Evolutionary conservation across 2,329 filamentous ascomycete genomes (phyloP).

Genomic region (Diaporthe batatas): DNA sequence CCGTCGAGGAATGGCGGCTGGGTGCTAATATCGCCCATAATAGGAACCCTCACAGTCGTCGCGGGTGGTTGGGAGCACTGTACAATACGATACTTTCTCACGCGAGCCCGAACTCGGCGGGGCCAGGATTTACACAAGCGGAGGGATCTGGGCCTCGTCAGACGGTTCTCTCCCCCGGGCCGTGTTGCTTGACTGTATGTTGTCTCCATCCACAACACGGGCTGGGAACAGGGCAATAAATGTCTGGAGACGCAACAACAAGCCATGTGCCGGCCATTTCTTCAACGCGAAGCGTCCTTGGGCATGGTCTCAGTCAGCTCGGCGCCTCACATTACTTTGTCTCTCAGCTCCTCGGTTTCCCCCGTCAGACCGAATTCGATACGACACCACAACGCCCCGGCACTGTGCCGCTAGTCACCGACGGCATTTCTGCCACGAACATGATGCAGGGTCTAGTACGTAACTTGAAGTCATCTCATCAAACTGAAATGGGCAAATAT

Average conservation of each 20-base stretch:
- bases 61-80: slow-evolving; percentile 14
- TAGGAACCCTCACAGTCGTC: neutral
- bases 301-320: neutral
- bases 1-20: slow-evolving; percentile 17
- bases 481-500: slow-evolving; percentile 36
- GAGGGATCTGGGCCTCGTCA: slow-evolving; percentile 14
- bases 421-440: slow-evolving; percentile 17
- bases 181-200: neutral
- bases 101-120: slow-evolving; percentile 7
- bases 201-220: neutral
- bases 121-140: slow-evolving; percentile 12
- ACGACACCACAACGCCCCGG: slow-evolving; percentile 4
- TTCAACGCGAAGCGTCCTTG: neutral
- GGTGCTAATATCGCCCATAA: slow-evolving; percentile 26
- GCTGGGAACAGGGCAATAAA: neutral
- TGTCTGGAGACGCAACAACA: slow-evolving; percentile 1
- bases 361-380: neutral
- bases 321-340: neutral
- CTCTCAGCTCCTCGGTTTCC: neutral
- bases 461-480: slow-evolving; percentile 35
- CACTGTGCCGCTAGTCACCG: slow-evolving; percentile 29
- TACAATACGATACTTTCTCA: slow-evolving; percentile 17
- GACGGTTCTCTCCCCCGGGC: neutral
- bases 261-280: slow-evolving; percentile 2
- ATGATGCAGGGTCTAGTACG: slow-evolving; percentile 27